Conservation (phyloP, 2,329 filamentous ascomycete genomes). For the Madurella fahalii region DNA sequence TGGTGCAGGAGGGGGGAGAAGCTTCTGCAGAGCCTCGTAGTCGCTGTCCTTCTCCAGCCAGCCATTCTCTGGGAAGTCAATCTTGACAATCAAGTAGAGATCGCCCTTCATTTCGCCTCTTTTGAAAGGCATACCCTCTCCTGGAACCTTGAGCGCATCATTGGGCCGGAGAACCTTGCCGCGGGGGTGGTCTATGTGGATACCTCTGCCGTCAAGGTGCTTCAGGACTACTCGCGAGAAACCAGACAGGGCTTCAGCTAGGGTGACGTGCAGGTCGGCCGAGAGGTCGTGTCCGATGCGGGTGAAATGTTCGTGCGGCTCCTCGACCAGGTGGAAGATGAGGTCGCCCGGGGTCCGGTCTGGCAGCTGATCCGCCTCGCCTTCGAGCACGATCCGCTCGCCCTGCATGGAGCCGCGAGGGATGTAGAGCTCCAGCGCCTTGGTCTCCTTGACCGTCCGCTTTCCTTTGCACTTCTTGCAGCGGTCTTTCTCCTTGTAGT, state of each 20-base stretch:
- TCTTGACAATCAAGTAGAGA: conserved; percentile 78
- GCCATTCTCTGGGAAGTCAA: conserved; percentile 83
- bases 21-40: conserved; percentile 65
- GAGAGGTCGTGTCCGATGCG: conserved; percentile 81
- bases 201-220: conserved; percentile 89
- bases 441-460: conserved; percentile 80
- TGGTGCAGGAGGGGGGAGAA: conserved; percentile 64
- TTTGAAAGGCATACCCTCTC: conserved; percentile 95
- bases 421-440: conserved; percentile 94
- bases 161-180: conserved; percentile 80
- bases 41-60: conserved; percentile 73
- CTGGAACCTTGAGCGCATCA: conserved; percentile 78
- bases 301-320: conserved; percentile 75
- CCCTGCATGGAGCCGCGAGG: conserved; percentile 81
- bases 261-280: conserved; percentile 73
- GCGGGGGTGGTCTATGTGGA: conserved; percentile 72
- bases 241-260: conserved; percentile 80
- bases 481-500: conserved; percentile 93
- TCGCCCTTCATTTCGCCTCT: conserved; percentile 79
- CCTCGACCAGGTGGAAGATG: conserved; percentile 80
- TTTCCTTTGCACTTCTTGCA: conserved; percentile 99
- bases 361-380: conserved; percentile 89
- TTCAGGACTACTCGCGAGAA: conserved; percentile 88
- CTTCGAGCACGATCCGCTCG: conserved; percentile 84
- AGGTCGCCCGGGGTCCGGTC: conserved; percentile 90